A percentile compares a stretch with the other conserved stretches of the same genome.
phyloP scores from a whole-genome alignment of 1,284 basidiomycete species.

The Apiotrichum sp. region DNA sequence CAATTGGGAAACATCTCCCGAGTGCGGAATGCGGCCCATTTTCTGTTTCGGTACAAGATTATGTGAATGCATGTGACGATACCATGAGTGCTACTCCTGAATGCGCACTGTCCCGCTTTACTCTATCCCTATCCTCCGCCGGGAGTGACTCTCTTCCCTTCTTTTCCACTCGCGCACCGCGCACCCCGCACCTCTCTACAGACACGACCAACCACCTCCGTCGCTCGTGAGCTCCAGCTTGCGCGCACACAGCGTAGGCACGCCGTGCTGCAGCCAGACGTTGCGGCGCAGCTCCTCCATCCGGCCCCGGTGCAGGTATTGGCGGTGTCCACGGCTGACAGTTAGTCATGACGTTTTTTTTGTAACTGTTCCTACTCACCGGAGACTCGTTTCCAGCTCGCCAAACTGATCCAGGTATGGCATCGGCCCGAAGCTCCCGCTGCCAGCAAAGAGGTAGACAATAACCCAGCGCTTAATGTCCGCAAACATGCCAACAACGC shows the following conservation, averaged over 20 bases:
- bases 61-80: background rate
- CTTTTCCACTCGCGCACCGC: background rate
- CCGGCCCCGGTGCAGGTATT: conserved; percentile 76
- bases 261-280: conserved; percentile 75
- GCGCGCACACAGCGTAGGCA: conserved; percentile 83
- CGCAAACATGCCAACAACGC: conserved; percentile 81
- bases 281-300: conserved; percentile 88
- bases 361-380: conserved; percentile 52
- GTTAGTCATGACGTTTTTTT: conserved; percentile 1
- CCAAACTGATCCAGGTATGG: conserved; percentile 95
- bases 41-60: background rate
- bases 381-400: conserved; percentile 86
- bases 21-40: no score
- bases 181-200: conserved; percentile 48
- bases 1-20: no score
- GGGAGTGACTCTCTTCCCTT: background rate
- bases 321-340: conserved; percentile 71
- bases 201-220: conserved; percentile 84
- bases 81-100: no score
- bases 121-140: background rate
- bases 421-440: conserved; percentile 79
- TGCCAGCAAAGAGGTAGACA: conserved; percentile 82
- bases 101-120: no score
- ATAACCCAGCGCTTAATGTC: conserved; percentile 88
- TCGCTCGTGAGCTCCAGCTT: conserved; percentile 85